Evolutionary conservation across 805 yeast species (phyloP), one percentile per base, ranked within the genome.

Genomic region (Sugiyamaella lignohabitans): DNA sequence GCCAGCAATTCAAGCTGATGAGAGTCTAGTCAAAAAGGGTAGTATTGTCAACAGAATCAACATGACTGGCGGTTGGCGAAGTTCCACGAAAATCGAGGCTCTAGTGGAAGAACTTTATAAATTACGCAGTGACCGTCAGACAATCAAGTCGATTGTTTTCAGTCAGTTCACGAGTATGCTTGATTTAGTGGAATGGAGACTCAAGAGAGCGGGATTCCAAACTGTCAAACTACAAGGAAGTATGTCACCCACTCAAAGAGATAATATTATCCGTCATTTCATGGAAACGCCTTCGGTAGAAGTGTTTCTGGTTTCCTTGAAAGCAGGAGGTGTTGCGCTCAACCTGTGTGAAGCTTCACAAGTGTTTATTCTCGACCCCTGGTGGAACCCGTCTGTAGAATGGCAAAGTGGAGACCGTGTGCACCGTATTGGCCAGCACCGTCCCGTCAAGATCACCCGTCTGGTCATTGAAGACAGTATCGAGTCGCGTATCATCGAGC

Each of bases 381-480:
- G 98, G 98, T 93, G 98, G 98, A 94, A 93, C 62, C 98, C 98
- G 1, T 84, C 95, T 55, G 93, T 91, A 5, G 98, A 93, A 64
- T 93, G 97, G 88, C 99, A 93, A 64, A 83, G 94, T 43, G 96
- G 95, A 66, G 99, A 93, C 65, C 80, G 99, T 68, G 97, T 93
- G 19, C 98, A 93, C 66, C 79, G 99, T 67, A 93, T 93, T 53
- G 97, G 98, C 4, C 99, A 93, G 64, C 85, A 77, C 57, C 69
- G 99, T 54, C 98, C 99, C 0, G 96, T 93, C 6, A 77, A 87
- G 52, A 87, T 93, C 54, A 88, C 96, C 5, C 75, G 97, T 40
- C 80, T 93, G 60, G 87, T 95, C 55, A 91, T 93, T 43, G 98
- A 89, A 59, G 98, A 93, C 66, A 87, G 96, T 60, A 93, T 93